A percentile compares a stretch with the other conserved stretches of the same genome.
These are phyloP conservation scores for Aspergillus cavernicola DNA, from an alignment of 495 filamentous ascomycete genomes.

Conservation along the genomic window DNA sequence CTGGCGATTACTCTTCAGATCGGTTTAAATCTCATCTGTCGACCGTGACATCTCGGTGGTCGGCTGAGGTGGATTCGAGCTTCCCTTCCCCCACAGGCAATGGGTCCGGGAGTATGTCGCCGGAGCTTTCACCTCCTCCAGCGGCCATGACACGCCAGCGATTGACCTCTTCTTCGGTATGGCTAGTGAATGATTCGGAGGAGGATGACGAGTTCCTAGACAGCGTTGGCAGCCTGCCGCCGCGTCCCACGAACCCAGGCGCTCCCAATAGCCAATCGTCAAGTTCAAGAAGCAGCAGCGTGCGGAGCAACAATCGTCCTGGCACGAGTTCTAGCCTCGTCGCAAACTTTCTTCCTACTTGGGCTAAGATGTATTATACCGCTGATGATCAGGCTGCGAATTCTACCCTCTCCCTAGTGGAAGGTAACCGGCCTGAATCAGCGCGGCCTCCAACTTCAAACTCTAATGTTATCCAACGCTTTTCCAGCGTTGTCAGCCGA, in stretches of 20 bases:
- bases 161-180: conserved; percentile 40
- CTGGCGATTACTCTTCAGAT: conserved; percentile 35
- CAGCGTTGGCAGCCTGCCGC: conserved; percentile 40
- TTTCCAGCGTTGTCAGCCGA: conserved; percentile 25
- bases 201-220: conserved; percentile 35
- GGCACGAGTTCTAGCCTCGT: conserved; percentile 50
- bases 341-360: conserved; percentile 48
- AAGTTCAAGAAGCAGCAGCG: conserved; percentile 36
- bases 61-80: conserved; percentile 35
- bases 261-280: conserved; percentile 34
- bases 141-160: conserved; percentile 28
- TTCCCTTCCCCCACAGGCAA: conserved; percentile 22
- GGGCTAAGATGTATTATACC: conserved; percentile 48
- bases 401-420: conserved; percentile 32
- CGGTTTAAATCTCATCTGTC: conserved; percentile 75
- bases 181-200: conserved; percentile 43
- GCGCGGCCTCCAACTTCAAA: conserved; percentile 29
- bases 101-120: conserved; percentile 16
- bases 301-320: conserved; percentile 33
- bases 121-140: conserved; percentile 22
- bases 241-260: conserved; percentile 30
- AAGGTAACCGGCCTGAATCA: conserved; percentile 30
- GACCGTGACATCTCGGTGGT: conserved; percentile 65
- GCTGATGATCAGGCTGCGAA: conserved; percentile 30
- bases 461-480: conserved; percentile 29